Evolutionary conservation across 768 basidiomycete species (phyloP).

Genomic region (Lactarius hengduanensis): DNA sequence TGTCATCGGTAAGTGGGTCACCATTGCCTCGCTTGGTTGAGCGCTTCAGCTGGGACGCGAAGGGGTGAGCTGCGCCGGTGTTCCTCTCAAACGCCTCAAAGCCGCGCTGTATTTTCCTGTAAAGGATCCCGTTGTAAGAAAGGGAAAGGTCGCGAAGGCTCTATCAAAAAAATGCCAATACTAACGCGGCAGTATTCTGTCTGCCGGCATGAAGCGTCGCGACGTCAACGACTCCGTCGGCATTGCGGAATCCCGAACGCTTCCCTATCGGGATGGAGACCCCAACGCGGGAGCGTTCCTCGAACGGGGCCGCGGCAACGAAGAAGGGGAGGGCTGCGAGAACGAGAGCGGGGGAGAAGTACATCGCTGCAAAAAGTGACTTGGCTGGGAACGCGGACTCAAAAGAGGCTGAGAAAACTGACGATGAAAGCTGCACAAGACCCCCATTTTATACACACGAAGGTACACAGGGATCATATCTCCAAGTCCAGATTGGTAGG

Average conservation of each 20-base stretch:
- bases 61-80: constrained; percentile 22
- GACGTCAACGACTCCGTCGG: not conserved
- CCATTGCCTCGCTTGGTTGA: constrained; percentile 4
- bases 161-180: not conserved
- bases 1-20: constrained; percentile 16
- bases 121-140: not conserved
- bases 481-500: not conserved
- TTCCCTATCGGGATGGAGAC: not conserved
- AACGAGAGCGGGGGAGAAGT: constrained; percentile 5
- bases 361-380: not conserved
- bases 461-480: not conserved
- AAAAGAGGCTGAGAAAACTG: not conserved
- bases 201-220: not conserved
- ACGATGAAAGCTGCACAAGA: not conserved
- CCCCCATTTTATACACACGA: not conserved
- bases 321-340: not conserved
- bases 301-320: not conserved
- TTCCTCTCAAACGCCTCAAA: constrained; percentile 20
- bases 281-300: not conserved
- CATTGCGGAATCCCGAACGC: not conserved
- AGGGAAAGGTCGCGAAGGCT: not conserved
- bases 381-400: not conserved
- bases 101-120: constrained; percentile 24
- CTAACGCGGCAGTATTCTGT: constrained; percentile 6
- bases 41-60: not conserved